Evolutionary conservation across 495 filamentous ascomycete species (phyloP).

Genomic region (Penicillium longicatenatum): DNA sequence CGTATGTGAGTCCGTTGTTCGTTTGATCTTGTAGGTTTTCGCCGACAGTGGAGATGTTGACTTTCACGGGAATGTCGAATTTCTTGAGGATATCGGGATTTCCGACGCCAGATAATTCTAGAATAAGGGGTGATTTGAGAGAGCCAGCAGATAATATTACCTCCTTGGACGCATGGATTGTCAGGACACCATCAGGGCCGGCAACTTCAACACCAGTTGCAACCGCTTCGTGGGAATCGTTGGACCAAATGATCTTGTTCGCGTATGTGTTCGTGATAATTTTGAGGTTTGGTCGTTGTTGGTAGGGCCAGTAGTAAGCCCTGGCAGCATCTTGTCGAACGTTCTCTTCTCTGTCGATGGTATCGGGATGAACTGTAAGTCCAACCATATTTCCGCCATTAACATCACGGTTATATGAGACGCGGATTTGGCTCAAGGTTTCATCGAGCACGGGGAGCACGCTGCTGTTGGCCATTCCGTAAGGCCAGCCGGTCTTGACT

Average conservation of each 20-base stretch:
- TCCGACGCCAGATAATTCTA: conserved; percentile 66
- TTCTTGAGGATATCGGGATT: conserved; percentile 35
- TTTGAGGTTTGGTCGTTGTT: conserved; percentile 31
- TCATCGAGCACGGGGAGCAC: conserved; percentile 28
- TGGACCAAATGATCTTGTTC: conserved; percentile 39
- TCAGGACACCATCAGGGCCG: conserved; percentile 13
- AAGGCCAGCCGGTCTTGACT: conserved; percentile 52
- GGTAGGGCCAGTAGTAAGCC: conserved; percentile 47
- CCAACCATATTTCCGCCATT: conserved; percentile 45
- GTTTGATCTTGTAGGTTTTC: conserved; percentile 52
- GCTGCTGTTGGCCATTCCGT: conserved; percentile 23
- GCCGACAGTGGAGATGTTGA: conserved; percentile 46
- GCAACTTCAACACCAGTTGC: conserved; percentile 32
- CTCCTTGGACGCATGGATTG: conserved; percentile 53
- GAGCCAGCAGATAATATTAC: conserved; percentile 61
- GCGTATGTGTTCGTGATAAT: conserved; percentile 34
- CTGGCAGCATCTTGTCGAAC: conserved; percentile 54
- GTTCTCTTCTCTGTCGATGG: conserved; percentile 42
- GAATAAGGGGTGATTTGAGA: conserved; percentile 56
- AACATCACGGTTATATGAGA: conserved; percentile 38
- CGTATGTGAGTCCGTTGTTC: conserved; percentile 27
- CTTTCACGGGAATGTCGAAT: conserved; percentile 39
- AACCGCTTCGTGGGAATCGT: conserved; percentile 11
- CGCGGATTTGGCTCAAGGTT: conserved; percentile 32
- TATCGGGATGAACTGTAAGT: conserved; percentile 42